Percentiles rank a stretch among this genome's conserved stretches.
phyloP scores from a whole-genome alignment of 2,329 filamentous ascomycete genomes.

The Scedosporium aurantiacum region DNA sequence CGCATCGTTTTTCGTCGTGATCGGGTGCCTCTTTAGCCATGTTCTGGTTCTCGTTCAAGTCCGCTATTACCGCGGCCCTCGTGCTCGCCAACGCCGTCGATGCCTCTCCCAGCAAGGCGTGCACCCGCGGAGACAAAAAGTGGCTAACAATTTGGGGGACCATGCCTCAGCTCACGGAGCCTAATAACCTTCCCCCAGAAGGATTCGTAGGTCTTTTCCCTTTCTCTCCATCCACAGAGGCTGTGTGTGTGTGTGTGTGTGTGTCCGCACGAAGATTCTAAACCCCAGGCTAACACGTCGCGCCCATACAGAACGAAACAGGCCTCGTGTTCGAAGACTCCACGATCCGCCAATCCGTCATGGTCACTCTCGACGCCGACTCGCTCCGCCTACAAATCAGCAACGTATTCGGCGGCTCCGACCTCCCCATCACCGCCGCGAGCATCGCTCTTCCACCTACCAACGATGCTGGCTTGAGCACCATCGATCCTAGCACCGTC shows the following conservation, averaged over 20 bases:
- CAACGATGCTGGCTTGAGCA: conserved; percentile 36
- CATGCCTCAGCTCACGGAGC: conserved; percentile 53
- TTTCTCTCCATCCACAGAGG: background rate
- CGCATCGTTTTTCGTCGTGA: no score
- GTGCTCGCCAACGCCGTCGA: background rate
- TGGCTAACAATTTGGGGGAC: conserved; percentile 53
- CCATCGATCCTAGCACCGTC: conserved; percentile 34
- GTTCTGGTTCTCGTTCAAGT: conserved; percentile 2
- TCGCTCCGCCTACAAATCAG: conserved; percentile 48
- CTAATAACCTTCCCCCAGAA: conserved; percentile 42
- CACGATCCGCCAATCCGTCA: conserved; percentile 51
- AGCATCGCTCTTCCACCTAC: conserved; percentile 43
- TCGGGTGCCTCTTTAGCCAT: background rate
- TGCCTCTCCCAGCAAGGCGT: background rate
- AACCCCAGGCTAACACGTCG: conserved; percentile 7
- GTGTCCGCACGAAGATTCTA: no score
- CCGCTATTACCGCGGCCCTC: background rate
- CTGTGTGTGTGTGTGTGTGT: no score
- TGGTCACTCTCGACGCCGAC: conserved; percentile 38
- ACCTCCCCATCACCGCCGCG: conserved; percentile 45
- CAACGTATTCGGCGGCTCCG: conserved; percentile 48
- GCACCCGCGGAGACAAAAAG: conserved; percentile 21
- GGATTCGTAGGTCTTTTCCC: conserved; percentile 35
- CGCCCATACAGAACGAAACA: conserved; percentile 32
- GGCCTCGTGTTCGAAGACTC: conserved; percentile 43